Evolutionary conservation across 2,329 filamentous ascomycete species (phyloP), one percentile per base, ranked within the genome.

Genomic region (Monosporascus sp.): DNA sequence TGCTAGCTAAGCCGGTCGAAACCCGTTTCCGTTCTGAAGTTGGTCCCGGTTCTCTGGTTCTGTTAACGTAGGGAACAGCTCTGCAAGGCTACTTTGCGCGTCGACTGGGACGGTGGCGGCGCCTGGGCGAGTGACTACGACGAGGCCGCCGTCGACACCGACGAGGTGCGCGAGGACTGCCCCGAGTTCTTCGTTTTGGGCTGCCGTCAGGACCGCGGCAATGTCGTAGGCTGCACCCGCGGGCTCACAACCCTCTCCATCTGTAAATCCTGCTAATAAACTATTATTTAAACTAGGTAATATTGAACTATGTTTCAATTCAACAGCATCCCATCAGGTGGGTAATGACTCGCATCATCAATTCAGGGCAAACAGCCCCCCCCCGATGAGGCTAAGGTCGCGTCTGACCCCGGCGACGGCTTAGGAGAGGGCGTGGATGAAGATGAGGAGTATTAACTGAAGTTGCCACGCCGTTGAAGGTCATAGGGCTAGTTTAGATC

Each of bases 171-270:
- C 1, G 49, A 64, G 17, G 55, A 64, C 3, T 61, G 26, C 37
- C 64, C 65, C 0, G 58, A 67, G 9, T 64, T 62, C 27, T 68
- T 68, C 54, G 31, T 52, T 11, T 71, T 66, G 68, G 27, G 38
- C 19, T 70, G 68, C 49, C 70, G 66, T 51, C 48, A 59, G 1
- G 37, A 60, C 22, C 24, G 16, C 6, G 58, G 55, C 8, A 46
- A 48, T 4, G 40, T 37, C 9, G n/a, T 14, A n/a, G 52, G 57
- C 5, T 59, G 59, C 52, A 52, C 26, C 20, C 43, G 47, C 3
- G 55, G 57, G 2, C 47, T 26, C n/a, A n/a, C n/a, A n/a, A n/a
- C n/a, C n/a, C n/a, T n/a, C n/a, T n/a, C n/a, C n/a, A n/a, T n/a
- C n/a, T n/a, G n/a, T n/a, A n/a, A n/a, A n/a, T n/a, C n/a, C n/a